Base-by-base conservation (phyloP, 345 rosid species). In the Mallotus nudiflorus region DNA sequence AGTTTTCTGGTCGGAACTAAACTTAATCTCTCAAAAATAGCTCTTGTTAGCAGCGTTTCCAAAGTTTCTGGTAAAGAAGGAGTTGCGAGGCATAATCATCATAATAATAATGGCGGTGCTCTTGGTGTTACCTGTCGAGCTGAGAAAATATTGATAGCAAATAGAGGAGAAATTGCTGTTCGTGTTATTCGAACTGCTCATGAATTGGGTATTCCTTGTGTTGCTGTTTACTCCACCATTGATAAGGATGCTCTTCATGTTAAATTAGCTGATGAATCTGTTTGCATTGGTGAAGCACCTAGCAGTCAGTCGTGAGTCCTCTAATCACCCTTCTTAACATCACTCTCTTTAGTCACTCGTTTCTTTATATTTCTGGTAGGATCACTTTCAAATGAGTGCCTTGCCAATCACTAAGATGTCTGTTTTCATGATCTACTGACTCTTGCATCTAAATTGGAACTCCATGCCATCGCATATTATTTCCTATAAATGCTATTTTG, bases 221-320 rank as follows among this genome's bases (percentile, higher is more conserved):
- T 95, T 67, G 96, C 97, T 75, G 97, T 95, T 56, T 95, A 95
- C 78, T 95, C 97, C 0, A 95, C 97, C 3, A 95, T 90, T 19
- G 99, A 95, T 60, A 95, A 89, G 81, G 99, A 92, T 72, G 99
- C 97, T 1, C 93, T 95, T 8, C 99, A 92, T 76, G 97, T 95
- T 15, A 91, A 92, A 75, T 79, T 95, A 81, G 97, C 99, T 66
- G 97, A 95, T 75, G 97, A 90, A 74, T 87, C 99, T 0, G 92
- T 95, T 78, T 95, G 99, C 73, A 95, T 95, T 18, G 99, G 99
- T 61, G 99, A 95, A 89, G 99, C 99, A 52, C 97, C 99, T 0
- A 95, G 99, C 80, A 95, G 78, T 73, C 97, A 95, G 75, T 92
- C 97, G 97, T 95, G 80, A 78, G 97, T 86, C 20, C 33, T 73